These are phyloP conservation scores for Crithidia acanthocephali DNA, from an alignment of 208 protist species.

Conservation along the genomic window DNA sequence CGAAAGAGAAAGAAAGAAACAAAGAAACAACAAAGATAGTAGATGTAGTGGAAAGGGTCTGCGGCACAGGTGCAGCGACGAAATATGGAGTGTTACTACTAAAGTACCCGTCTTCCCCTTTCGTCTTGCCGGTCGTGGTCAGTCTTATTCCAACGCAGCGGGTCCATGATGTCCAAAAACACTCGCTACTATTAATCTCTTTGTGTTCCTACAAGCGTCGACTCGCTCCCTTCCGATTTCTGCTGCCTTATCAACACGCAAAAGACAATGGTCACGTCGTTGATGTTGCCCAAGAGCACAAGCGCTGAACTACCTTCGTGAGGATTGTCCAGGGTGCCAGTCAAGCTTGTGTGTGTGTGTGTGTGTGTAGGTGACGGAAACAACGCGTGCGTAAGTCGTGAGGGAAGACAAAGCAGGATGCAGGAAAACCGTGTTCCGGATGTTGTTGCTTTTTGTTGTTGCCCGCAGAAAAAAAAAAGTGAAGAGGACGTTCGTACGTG, in stretches of 20 bases:
- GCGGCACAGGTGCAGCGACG: conserved; percentile 7
- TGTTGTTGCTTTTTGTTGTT: too few relatives aligned
- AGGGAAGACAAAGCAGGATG: neutral
- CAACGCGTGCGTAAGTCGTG: neutral
- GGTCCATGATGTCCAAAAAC: neutral
- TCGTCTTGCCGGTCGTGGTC: neutral
- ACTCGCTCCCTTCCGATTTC: neutral
- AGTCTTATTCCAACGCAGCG: neutral
- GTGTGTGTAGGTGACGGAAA: neutral
- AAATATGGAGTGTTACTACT: neutral
- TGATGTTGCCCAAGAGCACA: neutral
- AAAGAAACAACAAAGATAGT: conserved; percentile 7
- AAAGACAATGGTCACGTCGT: neutral
- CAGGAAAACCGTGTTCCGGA: too few relatives aligned
- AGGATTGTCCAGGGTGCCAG: conserved; percentile 1
- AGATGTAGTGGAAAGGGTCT: conserved; percentile 4
- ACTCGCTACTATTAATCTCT: neutral
- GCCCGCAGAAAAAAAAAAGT: neutral
- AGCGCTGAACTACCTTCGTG: conserved; percentile 15
- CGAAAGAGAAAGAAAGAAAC: neutral
- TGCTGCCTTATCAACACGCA: neutral
- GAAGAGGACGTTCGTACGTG: neutral
- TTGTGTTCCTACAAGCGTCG: neutral
- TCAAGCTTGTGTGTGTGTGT: neutral
- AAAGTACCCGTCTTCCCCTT: neutral